Evolutionary conservation across 495 filamentous ascomycete genomes (phyloP), one percentile per base, ranked within the genome.

Genomic region (Clavariopsis aquatica): DNA sequence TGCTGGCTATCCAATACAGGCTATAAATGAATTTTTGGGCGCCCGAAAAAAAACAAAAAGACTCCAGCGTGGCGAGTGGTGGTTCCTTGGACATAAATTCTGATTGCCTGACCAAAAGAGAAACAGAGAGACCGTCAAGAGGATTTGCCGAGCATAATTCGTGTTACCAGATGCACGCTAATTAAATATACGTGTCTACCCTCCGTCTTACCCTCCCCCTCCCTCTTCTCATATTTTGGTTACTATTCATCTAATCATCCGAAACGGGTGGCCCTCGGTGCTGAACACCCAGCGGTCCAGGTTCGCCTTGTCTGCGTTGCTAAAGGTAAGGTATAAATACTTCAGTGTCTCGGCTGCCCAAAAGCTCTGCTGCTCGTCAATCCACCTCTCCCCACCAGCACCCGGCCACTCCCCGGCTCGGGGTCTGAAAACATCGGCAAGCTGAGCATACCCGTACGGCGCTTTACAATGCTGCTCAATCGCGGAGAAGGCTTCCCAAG

Each of bases 391-490:
- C 36, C 27, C 36, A 22, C 68, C 64, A 59, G 60, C 26, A 5
- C 52, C 57, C 13, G 59, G 13, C 65, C 53, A 62, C 28, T 62
- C 55, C 53, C 27, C 55, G 3, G 52, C 19, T 20, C 29, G 49
- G 1, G 34, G 23, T 9, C 31, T 55, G 28, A 64, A 76, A 26
- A 77, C 69, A 57, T 78, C 76, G 5, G 26, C 47, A 57, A 78
- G 45, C 34, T 68, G 71, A 2, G 74, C 73, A 56, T 75, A 75
- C 7, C 76, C 76, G 22, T 70, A 68, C n/a, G 56, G 29, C 10
- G 74, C 75, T 61, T 72, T 64, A 24, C 73, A 76, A n/a, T 69
- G 49, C 53, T 65, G 72, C 9, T 70, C 60, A 46, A 74, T 66
- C 1, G 69, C 69, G 22, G 51, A 15, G 56, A 71, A 76, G 20